Base-by-base conservation (phyloP, 495 filamentous ascomycete genomes). In the Podospora appendiculata region DNA sequence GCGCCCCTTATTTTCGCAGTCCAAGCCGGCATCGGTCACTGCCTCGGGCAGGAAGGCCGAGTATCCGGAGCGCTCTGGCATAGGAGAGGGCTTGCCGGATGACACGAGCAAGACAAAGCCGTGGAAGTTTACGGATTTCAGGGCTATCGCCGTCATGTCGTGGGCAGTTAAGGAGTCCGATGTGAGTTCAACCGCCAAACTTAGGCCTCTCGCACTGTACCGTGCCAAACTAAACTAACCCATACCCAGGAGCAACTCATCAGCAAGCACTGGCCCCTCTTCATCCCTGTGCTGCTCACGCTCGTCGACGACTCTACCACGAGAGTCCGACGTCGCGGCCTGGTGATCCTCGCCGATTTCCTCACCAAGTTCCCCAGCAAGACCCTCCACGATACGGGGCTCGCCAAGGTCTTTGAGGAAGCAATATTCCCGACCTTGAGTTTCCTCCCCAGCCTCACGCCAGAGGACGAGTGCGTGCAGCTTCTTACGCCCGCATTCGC, bases 221-320 rank as follows among this genome's bases (percentile, higher is more conserved):
- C 38, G n/a, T n/a, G n/a, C n/a, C n/a, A n/a, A n/a, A n/a, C n/a
- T n/a, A n/a, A 45, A 48, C 32, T 45, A 32, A 45, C 53, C 18
- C 1, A 42, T 9, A 14, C 16, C 9, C 25, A 57, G 55, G 50
- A 57, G 25, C 34, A 46, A 44, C 35, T 53, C 34, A 51, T 57
- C 45, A 18, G 11, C 44, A 52, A 65, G 6, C 74, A 87, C 52
- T 96, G 90, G 82, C 82, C 80, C 0, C 78, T 94, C n/a, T 79
- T 88, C 41, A 76, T 92, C n/a, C 93, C 93, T 1, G 86, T 88
- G 1, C 71, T 96, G 0, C 77, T 98, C 3, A 80, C 85, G 4
- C 72, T 97, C 2, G 74, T 89, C 47, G 93, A 97, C 64, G 86
- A 91, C 61, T 62, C 73, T 12, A 69, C 75, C 42, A 67, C 78